Conservation (phyloP, 106 monocot species). For the Acanthochlamys bracteata region DNA sequence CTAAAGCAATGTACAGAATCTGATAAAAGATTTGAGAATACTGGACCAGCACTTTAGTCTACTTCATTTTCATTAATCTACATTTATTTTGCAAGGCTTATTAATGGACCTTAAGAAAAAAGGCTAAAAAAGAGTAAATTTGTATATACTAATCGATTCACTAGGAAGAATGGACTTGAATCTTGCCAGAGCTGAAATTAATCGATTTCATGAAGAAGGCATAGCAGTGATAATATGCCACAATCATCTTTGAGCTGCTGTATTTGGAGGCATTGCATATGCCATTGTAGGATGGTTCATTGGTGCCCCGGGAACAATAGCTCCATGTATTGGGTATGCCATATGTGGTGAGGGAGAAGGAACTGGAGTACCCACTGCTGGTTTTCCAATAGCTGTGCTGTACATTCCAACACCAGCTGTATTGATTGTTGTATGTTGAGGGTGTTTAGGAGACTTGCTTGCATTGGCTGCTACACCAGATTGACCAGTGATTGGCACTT, state of each 20-base stretch:
- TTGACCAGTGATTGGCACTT: neutral
- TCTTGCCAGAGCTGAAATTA: neutral
- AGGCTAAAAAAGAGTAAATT: no score
- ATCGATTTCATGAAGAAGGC: neutral
- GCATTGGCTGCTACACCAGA: neutral
- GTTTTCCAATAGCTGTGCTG: neutral
- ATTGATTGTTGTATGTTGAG: neutral
- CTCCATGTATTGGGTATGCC: neutral
- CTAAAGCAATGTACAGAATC: no score
- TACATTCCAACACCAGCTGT: neutral
- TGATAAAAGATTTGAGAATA: no score
- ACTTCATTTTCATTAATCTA: no score
- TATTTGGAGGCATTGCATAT: neutral
- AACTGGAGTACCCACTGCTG: neutral
- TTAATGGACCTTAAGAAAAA: no score
- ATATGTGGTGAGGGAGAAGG: neutral
- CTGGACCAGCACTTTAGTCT: no score
- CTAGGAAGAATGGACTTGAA: neutral
- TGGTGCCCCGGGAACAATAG: conserved; percentile 1
- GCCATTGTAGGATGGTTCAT: neutral
- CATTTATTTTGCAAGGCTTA: no score
- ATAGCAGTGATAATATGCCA: neutral
- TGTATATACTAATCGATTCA: no score
- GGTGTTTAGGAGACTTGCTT: neutral
- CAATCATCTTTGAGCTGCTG: neutral